Evolutionary conservation across 805 yeast genomes (phyloP).

Genomic region (Naumovozyma castellii): DNA sequence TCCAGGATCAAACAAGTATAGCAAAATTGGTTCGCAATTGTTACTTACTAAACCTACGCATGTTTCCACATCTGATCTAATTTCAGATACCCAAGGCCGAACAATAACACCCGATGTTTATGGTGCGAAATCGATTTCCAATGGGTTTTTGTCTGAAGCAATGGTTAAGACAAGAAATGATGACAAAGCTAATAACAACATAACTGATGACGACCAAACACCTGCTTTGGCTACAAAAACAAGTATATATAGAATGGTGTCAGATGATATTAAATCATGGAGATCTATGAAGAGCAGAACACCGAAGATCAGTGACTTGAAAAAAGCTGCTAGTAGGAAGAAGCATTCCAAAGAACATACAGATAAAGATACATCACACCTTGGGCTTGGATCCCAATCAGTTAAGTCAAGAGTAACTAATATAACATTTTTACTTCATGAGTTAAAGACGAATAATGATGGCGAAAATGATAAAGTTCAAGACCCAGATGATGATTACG

Average conservation of each 20-base stretch:
- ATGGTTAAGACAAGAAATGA: background rate
- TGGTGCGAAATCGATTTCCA: background rate
- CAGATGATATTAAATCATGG: constrained; percentile 17
- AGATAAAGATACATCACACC: background rate
- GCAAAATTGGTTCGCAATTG: constrained; percentile 24
- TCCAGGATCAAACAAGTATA: constrained; percentile 22
- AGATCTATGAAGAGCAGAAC: constrained; percentile 12
- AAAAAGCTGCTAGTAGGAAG: constrained; percentile 13
- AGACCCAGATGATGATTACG: constrained; percentile 30
- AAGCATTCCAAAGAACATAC: constrained; percentile 2
- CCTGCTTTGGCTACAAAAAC: constrained; percentile 1
- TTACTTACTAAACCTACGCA: constrained; percentile 14
- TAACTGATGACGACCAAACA: background rate
- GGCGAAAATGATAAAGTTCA: constrained; percentile 17
- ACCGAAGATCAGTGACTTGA: constrained; percentile 25
- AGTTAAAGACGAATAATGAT: constrained; percentile 18
- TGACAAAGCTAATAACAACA: constrained; percentile 1
- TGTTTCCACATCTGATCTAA: constrained; percentile 19
- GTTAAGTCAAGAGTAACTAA: constrained; percentile 30
- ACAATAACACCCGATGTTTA: constrained; percentile 3
- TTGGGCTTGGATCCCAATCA: constrained; percentile 25
- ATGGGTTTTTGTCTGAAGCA: background rate
- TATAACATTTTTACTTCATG: constrained; percentile 29
- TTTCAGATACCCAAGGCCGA: constrained; percentile 11
- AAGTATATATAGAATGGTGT: constrained; percentile 10